These are phyloP conservation scores for Hericium coralloides DNA, from an alignment of 768 basidiomycete species.

Conservation along the genomic window DNA sequence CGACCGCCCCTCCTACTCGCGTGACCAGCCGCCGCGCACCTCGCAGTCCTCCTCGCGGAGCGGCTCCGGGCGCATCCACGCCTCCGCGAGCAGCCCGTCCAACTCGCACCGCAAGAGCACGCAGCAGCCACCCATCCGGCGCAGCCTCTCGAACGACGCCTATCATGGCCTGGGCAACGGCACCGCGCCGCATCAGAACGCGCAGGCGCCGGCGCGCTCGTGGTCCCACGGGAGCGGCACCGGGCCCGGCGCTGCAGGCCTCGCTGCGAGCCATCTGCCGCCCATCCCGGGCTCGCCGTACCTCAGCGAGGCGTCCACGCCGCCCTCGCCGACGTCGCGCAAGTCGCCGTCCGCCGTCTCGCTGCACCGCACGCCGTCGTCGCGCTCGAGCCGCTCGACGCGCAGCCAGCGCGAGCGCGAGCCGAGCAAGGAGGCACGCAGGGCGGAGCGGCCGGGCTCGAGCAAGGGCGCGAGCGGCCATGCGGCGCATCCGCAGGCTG, in stretches of 20 bases:
- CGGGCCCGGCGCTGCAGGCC: background rate
- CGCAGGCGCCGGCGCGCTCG: constrained; percentile 12
- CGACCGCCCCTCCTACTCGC: background rate
- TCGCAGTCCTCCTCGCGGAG: background rate
- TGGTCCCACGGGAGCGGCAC: constrained; percentile 14
- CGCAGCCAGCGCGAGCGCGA: constrained; percentile 5
- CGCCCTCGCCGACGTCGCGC: constrained; percentile 40
- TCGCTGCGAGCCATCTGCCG: constrained; percentile 14
- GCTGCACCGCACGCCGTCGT: background rate
- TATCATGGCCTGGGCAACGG: background rate
- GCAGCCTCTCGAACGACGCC: constrained; percentile 8
- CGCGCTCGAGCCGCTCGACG: background rate
- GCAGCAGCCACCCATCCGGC: constrained; percentile 5
- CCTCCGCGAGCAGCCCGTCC: background rate
- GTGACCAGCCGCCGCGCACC: background rate
- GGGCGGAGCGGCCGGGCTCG: too few relatives aligned
- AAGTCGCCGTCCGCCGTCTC: constrained; percentile 25
- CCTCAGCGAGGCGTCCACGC: constrained; percentile 48
- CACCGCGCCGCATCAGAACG: constrained; percentile 1
- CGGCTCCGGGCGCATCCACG: background rate
- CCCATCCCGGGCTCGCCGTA: constrained; percentile 49
- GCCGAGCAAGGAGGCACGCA: background rate
- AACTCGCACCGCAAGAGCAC: background rate
- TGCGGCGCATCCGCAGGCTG: background rate
- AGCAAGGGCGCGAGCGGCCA: too few relatives aligned